Percentiles rank a stretch among this genome's conserved stretches.
Evolutionary conservation across 805 yeast species (phyloP).

Genomic region (Wickerhamiella qilinensis): DNA sequence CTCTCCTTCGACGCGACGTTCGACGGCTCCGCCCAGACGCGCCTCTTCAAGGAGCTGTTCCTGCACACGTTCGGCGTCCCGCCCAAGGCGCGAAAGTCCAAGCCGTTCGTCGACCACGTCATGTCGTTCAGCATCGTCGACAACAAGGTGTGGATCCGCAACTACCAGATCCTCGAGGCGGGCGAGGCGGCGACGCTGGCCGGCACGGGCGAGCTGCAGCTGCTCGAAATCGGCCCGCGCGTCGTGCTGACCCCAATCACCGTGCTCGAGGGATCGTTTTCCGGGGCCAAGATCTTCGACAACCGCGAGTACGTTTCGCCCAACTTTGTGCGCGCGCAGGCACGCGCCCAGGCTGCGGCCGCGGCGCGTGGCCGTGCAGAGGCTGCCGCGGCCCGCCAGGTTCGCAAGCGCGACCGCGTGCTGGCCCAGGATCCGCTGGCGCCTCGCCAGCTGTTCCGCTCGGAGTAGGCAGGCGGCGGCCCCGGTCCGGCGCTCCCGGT

Average conservation of each 20-base stretch:
- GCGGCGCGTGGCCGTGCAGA: constrained; percentile 66
- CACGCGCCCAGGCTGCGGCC: constrained; percentile 61
- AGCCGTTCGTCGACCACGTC: constrained; percentile 92
- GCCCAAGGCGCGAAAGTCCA: constrained; percentile 76
- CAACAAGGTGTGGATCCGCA: constrained; percentile 88
- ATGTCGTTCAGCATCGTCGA: constrained; percentile 87
- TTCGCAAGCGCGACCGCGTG: constrained; percentile 59
- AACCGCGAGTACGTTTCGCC: constrained; percentile 95
- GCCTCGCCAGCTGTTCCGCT: constrained; percentile 52
- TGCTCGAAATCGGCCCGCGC: constrained; percentile 94
- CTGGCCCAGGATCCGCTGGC: constrained; percentile 67
- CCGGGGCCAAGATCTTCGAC: constrained; percentile 95
- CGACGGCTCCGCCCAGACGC: constrained; percentile 50
- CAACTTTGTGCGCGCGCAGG: constrained; percentile 82
- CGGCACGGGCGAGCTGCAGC: constrained; percentile 41
- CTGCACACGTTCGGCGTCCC: constrained; percentile 87
- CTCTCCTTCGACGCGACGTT: constrained; percentile 76
- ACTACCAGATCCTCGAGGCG: constrained; percentile 71
- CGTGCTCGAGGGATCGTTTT: constrained; percentile 88
- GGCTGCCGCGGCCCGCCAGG: constrained; percentile 59
- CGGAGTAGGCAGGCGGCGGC: no score
- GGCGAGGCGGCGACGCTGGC: constrained; percentile 25
- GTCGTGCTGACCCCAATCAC: constrained; percentile 84
- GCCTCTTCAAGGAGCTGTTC: constrained; percentile 69
- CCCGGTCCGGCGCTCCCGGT: no score